Evolutionary conservation across 495 filamentous ascomycete species (phyloP), one percentile per base, ranked within the genome.

Genomic region (Aspergillus olivimuriae): DNA sequence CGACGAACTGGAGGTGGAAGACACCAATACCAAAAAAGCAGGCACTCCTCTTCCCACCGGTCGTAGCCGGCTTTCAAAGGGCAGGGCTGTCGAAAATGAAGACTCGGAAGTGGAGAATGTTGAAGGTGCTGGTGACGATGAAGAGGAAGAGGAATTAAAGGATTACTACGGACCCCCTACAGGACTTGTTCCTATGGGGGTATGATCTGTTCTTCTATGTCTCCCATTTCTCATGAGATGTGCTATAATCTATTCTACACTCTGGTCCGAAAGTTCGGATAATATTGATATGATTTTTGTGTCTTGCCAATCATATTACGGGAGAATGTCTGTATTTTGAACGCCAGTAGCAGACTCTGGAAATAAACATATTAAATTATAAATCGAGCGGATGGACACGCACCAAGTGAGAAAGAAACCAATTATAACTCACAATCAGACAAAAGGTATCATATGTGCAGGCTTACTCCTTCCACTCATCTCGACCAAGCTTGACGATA

Each of bases 141-240:
- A 66, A 39, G 70, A 69, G 45, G 63, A 63, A 36, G 62, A 61
- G 34, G 53, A 70, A 9, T 49, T 73, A 39, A 60, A 61, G 48
- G 69, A 70, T 34, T 66, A 61, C 40, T 73, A 73, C 51, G 69
- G 60, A 17, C 44, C 64, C 17, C 66, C 66, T 4, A 58, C 45
- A 34, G 62, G 64, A 2, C 44, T 73, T 34, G 44, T 61, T 16
- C 63, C 68, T 15, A 41, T 67, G 51, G 47, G 50, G 1, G 41
- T 46, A 18, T 63, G 42, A 60, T 39, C 10, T 22, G 20, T 5
- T 3, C n/a, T n/a, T n/a, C n/a, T n/a, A n/a, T n/a, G n/a, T n/a
- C n/a, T n/a, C n/a, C n/a, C n/a, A n/a, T n/a, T 38, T 19, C 24
- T 28, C 24, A 11, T 28, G 11, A 28, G 5, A 11, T 6, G 6